phyloP scores from a whole-genome alignment of 805 yeast species.

The Kuraishia floccosa region DNA sequence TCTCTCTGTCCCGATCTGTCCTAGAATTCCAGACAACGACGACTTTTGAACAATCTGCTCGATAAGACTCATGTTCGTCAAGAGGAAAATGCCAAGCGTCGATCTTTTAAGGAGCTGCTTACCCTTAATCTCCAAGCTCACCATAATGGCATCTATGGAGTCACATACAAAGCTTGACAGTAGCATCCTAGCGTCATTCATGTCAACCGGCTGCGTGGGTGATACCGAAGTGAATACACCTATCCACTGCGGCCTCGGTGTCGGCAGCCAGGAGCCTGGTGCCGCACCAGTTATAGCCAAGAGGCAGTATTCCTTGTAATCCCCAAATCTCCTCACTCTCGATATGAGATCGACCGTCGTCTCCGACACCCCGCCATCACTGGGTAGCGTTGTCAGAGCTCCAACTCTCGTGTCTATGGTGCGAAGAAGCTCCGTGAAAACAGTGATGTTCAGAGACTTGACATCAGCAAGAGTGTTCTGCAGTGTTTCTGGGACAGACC shows the following conservation, averaged over 20 bases:
- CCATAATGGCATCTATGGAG: slow-evolving; percentile 61
- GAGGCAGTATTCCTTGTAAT: slow-evolving; percentile 40
- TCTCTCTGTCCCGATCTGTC: slow-evolving; percentile 48
- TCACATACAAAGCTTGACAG: slow-evolving; percentile 66
- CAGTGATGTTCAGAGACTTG: background rate
- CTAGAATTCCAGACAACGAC: slow-evolving; percentile 41
- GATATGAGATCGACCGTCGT: slow-evolving; percentile 58
- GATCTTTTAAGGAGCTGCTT: slow-evolving; percentile 29
- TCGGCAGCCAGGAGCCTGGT: slow-evolving; percentile 61
- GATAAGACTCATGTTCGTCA: slow-evolving; percentile 62
- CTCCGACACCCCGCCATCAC: slow-evolving; percentile 31
- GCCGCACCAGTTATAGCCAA: slow-evolving; percentile 37
- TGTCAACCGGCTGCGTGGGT: slow-evolving; percentile 23
- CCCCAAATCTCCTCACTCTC: slow-evolving; percentile 51
- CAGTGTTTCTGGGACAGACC: background rate
- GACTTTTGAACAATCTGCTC: slow-evolving; percentile 62
- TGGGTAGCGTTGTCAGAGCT: slow-evolving; percentile 34
- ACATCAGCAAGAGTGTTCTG: background rate
- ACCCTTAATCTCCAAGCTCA: slow-evolving; percentile 52
- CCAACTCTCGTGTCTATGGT: slow-evolving; percentile 35
- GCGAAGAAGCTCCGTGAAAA: slow-evolving; percentile 1
- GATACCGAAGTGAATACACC: slow-evolving; percentile 35
- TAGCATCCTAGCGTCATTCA: slow-evolving; percentile 34
- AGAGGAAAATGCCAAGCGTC: slow-evolving; percentile 56
- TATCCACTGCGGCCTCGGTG: slow-evolving; percentile 44